phyloP scores from a whole-genome alignment of 2,329 filamentous ascomycete genomes.

The Colletotrichum tofieldiae region DNA sequence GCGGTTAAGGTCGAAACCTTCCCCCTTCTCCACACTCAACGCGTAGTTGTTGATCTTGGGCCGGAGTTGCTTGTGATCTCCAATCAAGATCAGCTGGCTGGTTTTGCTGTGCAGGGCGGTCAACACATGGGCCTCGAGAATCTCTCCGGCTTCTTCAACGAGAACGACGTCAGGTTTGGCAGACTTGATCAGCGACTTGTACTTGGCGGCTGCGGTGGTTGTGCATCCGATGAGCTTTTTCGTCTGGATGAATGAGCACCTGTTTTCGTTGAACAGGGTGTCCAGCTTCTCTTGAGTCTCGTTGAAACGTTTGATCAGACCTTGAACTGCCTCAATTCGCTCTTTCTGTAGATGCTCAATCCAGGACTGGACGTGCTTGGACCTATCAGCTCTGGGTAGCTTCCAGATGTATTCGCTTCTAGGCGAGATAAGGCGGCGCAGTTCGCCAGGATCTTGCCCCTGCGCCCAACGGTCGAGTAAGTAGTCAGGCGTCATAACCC shows the following conservation, averaged over 20 bases:
- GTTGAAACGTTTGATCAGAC: constrained; percentile 59
- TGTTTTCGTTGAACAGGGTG: constrained; percentile 60
- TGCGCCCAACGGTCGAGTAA: constrained; percentile 68
- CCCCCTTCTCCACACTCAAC: constrained; percentile 74
- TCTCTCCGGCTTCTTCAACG: constrained; percentile 82
- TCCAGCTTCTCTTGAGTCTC: constrained; percentile 57
- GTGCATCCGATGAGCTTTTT: constrained; percentile 80
- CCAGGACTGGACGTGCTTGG: constrained; percentile 58
- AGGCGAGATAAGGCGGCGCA: constrained; percentile 49
- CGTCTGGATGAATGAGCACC: constrained; percentile 60
- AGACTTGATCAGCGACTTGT: constrained; percentile 67
- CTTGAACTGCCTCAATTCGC: constrained; percentile 58
- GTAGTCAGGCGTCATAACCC: constrained; percentile 60
- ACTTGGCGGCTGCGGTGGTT: constrained; percentile 78
- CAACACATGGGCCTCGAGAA: constrained; percentile 78
- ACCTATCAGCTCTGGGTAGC: constrained; percentile 50
- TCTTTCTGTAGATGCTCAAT: constrained; percentile 64
- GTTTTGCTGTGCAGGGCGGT: constrained; percentile 70
- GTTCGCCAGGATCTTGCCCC: constrained; percentile 63
- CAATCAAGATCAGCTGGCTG: constrained; percentile 79
- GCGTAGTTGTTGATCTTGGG: constrained; percentile 76
- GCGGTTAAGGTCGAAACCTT: constrained; percentile 77
- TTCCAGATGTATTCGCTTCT: constrained; percentile 65
- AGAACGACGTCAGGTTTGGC: constrained; percentile 73
- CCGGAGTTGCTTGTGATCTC: constrained; percentile 81